These are phyloP conservation scores for Yarrowia phangngaensis DNA, from an alignment of 805 yeast genomes.

Conservation along the genomic window DNA sequence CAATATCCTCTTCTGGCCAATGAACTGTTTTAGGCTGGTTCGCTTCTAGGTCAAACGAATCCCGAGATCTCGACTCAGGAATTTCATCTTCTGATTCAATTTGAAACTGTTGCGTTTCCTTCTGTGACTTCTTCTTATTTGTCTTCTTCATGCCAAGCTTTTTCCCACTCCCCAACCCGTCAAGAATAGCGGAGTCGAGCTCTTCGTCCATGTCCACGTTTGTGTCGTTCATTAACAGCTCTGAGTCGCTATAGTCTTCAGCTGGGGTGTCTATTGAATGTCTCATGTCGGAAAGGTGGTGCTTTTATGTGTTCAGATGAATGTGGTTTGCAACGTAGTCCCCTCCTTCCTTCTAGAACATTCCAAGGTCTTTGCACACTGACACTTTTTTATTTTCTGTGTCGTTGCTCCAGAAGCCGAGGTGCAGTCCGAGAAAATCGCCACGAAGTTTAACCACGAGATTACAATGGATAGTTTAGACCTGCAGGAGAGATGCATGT, in stretches of 20 bases:
- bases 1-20: conserved; percentile 17
- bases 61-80: too few relatives aligned
- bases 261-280: conserved; percentile 14
- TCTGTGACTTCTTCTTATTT: background rate
- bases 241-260: conserved; percentile 15
- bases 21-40: conserved; percentile 16
- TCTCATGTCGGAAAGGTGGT: conserved; percentile 6
- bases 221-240: conserved; percentile 4
- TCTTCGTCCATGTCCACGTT: conserved; percentile 17
- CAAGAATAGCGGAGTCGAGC: conserved; percentile 13
- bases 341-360: too few relatives aligned
- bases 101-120: background rate
- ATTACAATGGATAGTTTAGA: too few relatives aligned
- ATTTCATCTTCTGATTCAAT: too few relatives aligned
- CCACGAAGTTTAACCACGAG: conserved; percentile 24
- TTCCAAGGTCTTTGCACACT: too few relatives aligned
- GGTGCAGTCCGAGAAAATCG: conserved; percentile 5
- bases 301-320: too few relatives aligned
- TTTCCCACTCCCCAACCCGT: conserved; percentile 7
- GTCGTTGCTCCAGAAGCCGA: too few relatives aligned
- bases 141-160: conserved; percentile 3
- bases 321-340: too few relatives aligned
- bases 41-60: too few relatives aligned
- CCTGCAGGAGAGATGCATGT: too few relatives aligned
- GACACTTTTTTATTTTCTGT: too few relatives aligned